These are phyloP conservation scores for Malassezia psittaci DNA, from an alignment of 1,284 basidiomycete genomes.

Conservation along the genomic window DNA sequence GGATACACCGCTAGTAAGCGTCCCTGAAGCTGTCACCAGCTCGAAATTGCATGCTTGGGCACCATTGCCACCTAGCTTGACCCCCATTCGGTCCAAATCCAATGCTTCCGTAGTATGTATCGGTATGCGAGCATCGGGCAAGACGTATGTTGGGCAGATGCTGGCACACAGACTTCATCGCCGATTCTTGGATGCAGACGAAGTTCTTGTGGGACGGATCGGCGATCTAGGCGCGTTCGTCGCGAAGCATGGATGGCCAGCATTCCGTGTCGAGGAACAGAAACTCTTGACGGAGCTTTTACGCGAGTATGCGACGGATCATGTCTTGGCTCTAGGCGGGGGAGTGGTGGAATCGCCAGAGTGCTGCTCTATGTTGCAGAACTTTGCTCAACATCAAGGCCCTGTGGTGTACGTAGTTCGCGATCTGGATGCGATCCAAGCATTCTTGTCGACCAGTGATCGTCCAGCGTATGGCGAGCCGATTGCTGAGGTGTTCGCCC, in stretches of 20 bases:
- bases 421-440: slow-evolving; percentile 61
- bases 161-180: slow-evolving; percentile 67
- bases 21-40: slow-evolving; percentile 8
- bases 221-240: slow-evolving; percentile 59
- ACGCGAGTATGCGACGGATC: slow-evolving; percentile 48
- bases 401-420: slow-evolving; percentile 65
- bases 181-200: slow-evolving; percentile 78
- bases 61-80: slow-evolving; percentile 18
- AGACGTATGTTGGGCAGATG: slow-evolving; percentile 74
- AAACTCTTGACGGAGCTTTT: slow-evolving; percentile 48
- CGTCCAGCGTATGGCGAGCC: slow-evolving; percentile 59
- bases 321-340: slow-evolving; percentile 67
- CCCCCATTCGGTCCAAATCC: slow-evolving; percentile 47
- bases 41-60: slow-evolving; percentile 11
- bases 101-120: slow-evolving; percentile 70
- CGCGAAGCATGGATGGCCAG: slow-evolving; percentile 62
- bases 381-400: slow-evolving; percentile 56
- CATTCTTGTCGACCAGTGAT: slow-evolving; percentile 81
- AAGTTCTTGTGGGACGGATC: slow-evolving; percentile 62
- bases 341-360: slow-evolving; percentile 80
- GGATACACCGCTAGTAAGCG: slow-evolving; percentile 21
- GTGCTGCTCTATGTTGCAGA: slow-evolving; percentile 56
- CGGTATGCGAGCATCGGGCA: slow-evolving; percentile 95
- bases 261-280: slow-evolving; percentile 57
- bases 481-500: slow-evolving; percentile 67